These are phyloP conservation scores for Microbotryomycetes sp. DNA, from an alignment of 1,284 basidiomycete genomes.

Conservation along the genomic window DNA sequence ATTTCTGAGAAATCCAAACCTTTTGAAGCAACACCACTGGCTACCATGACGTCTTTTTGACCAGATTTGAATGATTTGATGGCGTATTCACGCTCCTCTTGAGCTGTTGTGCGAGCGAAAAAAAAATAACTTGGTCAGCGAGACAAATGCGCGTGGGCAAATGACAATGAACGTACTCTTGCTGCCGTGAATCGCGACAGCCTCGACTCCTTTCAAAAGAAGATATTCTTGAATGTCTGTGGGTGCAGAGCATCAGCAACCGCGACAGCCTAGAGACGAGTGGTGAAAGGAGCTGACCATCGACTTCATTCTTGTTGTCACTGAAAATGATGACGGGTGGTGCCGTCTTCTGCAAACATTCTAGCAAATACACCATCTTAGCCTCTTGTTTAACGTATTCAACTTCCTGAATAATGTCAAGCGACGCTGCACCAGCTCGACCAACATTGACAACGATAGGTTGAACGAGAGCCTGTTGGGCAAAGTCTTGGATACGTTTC, in stretches of 20 bases:
- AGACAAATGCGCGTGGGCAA: not conserved
- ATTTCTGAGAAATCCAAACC: conserved; percentile 98
- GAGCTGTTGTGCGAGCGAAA: conserved; percentile 53
- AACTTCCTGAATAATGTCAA: conserved; percentile 94
- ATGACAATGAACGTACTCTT: conserved; percentile 60
- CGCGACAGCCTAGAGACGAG: not conserved
- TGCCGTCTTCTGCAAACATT: conserved; percentile 96
- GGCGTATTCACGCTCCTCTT: conserved; percentile 98
- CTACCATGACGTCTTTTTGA: conserved; percentile 98
- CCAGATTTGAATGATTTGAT: conserved; percentile 96
- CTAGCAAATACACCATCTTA: conserved; percentile 97
- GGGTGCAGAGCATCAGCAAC: not conserved
- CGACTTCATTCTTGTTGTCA: conserved; percentile 99
- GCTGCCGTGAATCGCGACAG: conserved; percentile 96
- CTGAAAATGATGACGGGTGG: conserved; percentile 97
- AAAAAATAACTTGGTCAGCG: not conserved
- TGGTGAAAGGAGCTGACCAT: conserved; percentile 54
- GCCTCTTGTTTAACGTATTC: conserved; percentile 99
- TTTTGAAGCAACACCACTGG: conserved; percentile 93
- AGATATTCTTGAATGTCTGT: conserved; percentile 97
- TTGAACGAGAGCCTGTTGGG: conserved; percentile 84
- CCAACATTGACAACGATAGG: conserved; percentile 96
- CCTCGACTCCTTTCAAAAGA: conserved; percentile 92
- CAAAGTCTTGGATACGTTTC: conserved; percentile 96
- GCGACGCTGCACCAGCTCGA: conserved; percentile 91